Percentiles rank a stretch among this genome's conserved stretches.
Conservation (phyloP, 2,329 filamentous ascomycete species). For the Colletotrichum liriopes region DNA sequence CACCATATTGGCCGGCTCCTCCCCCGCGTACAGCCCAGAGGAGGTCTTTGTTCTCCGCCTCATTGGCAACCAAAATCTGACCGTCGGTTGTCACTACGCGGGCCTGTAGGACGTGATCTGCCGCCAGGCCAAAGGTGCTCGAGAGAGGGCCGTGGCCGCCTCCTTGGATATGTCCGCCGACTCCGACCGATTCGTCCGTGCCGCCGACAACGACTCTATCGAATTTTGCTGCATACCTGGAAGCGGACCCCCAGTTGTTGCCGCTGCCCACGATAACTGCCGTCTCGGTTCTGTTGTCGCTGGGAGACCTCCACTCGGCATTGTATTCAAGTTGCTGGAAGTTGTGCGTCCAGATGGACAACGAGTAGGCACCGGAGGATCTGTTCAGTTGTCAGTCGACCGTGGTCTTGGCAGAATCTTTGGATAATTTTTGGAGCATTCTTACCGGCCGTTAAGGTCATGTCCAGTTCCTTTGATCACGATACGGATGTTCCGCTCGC, state of each 20-base stretch:
- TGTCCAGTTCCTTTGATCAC: slow-evolving; percentile 69
- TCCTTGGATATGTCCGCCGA: slow-evolving; percentile 74
- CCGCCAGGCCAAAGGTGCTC: slow-evolving; percentile 59
- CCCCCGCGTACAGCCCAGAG: slow-evolving; percentile 72
- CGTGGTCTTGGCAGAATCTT: too few relatives aligned
- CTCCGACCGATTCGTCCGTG: slow-evolving; percentile 71
- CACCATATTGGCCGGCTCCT: slow-evolving; percentile 67
- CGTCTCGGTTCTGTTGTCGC: slow-evolving; percentile 29
- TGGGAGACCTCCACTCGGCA: slow-evolving; percentile 22
- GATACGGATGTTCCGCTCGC: slow-evolving; percentile 61
- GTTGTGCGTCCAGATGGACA: slow-evolving; percentile 44
- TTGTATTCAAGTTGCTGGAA: slow-evolving; percentile 33
- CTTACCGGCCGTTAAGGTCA: slow-evolving; percentile 71
- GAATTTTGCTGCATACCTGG: slow-evolving; percentile 58
- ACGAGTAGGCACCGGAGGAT: slow-evolving; percentile 44
- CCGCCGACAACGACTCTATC: slow-evolving; percentile 61
- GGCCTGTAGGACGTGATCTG: slow-evolving; percentile 65
- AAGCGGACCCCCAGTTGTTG: slow-evolving; percentile 54
- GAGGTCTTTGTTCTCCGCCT: slow-evolving; percentile 64
- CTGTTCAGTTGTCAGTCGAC: slow-evolving; percentile 10
- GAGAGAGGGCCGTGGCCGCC: slow-evolving; percentile 68
- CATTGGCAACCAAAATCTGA: slow-evolving; percentile 59
- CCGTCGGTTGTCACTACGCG: slow-evolving; percentile 64
- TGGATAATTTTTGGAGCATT: slow-evolving; percentile 45
- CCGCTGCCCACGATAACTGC: slow-evolving; percentile 25